A percentile compares a stretch with the other conserved stretches of the same genome.
Conservation (phyloP, 305 asterid species). For the Coffea humblotiana region DNA sequence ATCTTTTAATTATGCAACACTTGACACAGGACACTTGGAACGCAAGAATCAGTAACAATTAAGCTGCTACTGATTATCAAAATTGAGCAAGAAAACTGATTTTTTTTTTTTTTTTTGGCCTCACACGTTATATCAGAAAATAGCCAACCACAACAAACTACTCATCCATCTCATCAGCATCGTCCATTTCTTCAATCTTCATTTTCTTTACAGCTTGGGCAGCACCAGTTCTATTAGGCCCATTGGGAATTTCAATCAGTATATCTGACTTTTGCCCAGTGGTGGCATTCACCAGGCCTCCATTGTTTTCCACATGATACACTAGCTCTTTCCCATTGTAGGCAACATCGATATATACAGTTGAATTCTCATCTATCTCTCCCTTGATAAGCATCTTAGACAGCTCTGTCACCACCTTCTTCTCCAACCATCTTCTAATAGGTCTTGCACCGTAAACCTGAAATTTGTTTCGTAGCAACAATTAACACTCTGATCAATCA, state of each 20-base stretch:
- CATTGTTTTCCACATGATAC: slow-evolving; percentile 70
- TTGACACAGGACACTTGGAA: not conserved
- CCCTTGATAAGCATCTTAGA: slow-evolving; percentile 80
- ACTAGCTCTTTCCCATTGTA: slow-evolving; percentile 36
- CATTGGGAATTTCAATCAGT: slow-evolving; percentile 62
- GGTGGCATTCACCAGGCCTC: slow-evolving; percentile 72
- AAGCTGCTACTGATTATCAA: not conserved
- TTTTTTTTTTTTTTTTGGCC: not conserved
- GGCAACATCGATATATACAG: slow-evolving; percentile 61
- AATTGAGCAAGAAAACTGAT: not conserved
- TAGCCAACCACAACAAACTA: slow-evolving; percentile 5
- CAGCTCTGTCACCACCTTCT: slow-evolving; percentile 68
- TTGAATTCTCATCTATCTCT: slow-evolving; percentile 80
- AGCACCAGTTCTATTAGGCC: slow-evolving; percentile 37
- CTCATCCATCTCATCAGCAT: slow-evolving; percentile 62
- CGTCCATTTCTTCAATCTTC: slow-evolving; percentile 71
- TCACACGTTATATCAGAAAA: not conserved
- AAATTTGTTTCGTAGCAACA: not conserved
- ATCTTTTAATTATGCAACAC: not conserved
- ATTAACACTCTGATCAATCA: not conserved
- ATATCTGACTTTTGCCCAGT: slow-evolving; percentile 77
- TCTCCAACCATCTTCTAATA: slow-evolving; percentile 91
- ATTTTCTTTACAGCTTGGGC: slow-evolving; percentile 75
- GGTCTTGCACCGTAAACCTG: slow-evolving; percentile 88
- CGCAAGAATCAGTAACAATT: not conserved